Base-by-base conservation (phyloP, 2,329 filamentous ascomycete species). In the Ambrosiella xylebori region DNA sequence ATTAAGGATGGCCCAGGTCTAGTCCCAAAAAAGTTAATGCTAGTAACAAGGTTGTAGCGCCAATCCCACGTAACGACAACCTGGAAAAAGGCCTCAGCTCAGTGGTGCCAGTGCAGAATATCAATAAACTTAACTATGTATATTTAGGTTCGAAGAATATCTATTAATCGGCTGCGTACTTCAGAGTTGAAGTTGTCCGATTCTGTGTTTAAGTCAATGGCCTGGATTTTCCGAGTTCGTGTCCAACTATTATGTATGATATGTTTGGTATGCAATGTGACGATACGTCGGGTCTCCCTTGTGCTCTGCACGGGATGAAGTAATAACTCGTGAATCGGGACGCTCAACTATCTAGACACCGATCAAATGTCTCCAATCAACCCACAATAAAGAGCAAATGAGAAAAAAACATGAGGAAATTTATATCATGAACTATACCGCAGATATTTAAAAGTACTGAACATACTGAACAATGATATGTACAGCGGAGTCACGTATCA, bases 41-140 rank as follows among this genome's bases (percentile, higher is more conserved):
- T 27, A 54, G 52, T 41, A 54, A 54, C 52, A 54, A 54, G 52
- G 52, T 54, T 54, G 17, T 54, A 54, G 38, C 37, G 1, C 15
- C 17, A 19, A 37, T 39, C 3, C 15, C 38, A 41, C 38, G 38
- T 35, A 54, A 54, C 35, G 19, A 57, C 12, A 41, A 53, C 9
- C 36, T 38, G 38, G 49, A 54, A 54, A 54, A 49, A 54, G 49
- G 8, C 9, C 39, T 38, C 13, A 55, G 39, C 17, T 54, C 44
- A 57, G 36, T 47, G 36, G 49, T 45, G 44, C 50, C 50, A 38
- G 36, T 45, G 55, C 44, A 39, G 15, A 37, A 57, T 41, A 36
- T 35, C n/a, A 56, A 3, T 9, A 17, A 56, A 17, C 19, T 56
- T 47, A 27, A 39, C 17, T 44, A 19, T 13, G 36, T 13, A 15